Percentiles rank a stretch among this genome's conserved stretches.
These are phyloP conservation scores for Solanum arcanum DNA, from an alignment of 257 asterid genomes.

Conservation along the genomic window DNA sequence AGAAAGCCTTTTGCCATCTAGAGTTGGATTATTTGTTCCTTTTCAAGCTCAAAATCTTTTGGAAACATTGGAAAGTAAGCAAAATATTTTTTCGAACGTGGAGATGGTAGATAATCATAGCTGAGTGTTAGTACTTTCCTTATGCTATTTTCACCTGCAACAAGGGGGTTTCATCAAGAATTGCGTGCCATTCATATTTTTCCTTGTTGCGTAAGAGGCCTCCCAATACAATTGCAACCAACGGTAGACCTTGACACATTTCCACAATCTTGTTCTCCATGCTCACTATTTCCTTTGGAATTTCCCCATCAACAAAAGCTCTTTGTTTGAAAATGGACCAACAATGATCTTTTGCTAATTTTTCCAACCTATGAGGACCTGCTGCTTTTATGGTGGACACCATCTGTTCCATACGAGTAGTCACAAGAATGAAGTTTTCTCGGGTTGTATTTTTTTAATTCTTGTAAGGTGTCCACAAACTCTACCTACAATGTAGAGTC, in stretches of 20 bases:
- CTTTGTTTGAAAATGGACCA: slow-evolving; percentile 5
- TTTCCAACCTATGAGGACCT: neutral
- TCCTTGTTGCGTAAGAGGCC: neutral
- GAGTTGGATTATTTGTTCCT: slow-evolving; percentile 4
- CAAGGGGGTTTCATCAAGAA: neutral
- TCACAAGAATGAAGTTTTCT: slow-evolving; percentile 10
- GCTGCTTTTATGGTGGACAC: neutral
- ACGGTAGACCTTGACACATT: slow-evolving; percentile 6
- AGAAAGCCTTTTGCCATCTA: slow-evolving; percentile 21
- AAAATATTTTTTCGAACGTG: slow-evolving; percentile 5
- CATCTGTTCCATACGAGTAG: slow-evolving; percentile 6
- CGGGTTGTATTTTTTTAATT: no score
- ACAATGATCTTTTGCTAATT: neutral
- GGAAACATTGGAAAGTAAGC: slow-evolving; percentile 10
- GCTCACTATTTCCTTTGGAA: neutral
- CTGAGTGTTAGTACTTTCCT: slow-evolving; percentile 9
- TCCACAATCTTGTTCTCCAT: neutral
- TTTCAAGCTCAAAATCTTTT: slow-evolving; percentile 4
- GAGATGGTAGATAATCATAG: slow-evolving; percentile 10
- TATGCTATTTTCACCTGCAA: neutral
- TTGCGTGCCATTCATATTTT: neutral
- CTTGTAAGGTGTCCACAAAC: neutral
- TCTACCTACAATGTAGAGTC: neutral
- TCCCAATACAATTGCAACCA: neutral
- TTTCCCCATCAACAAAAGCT: slow-evolving; percentile 1